Percentiles rank a stretch among this genome's conserved stretches.
Conservation (phyloP, 441 rosid species). For the Erysimum cheiri region DNA sequence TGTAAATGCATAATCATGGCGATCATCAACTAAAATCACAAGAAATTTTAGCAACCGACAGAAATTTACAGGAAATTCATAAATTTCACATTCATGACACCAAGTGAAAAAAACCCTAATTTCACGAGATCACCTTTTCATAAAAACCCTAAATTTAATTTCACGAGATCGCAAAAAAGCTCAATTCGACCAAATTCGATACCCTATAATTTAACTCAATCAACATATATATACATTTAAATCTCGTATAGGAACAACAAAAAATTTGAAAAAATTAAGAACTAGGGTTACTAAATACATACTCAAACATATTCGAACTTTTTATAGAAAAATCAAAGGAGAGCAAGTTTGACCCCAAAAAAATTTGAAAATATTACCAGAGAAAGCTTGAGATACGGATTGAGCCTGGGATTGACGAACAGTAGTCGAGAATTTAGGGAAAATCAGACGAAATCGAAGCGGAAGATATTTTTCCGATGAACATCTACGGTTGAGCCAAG, state of each 20-base stretch:
- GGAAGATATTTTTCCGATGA: slow-evolving; percentile 54
- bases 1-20: slow-evolving; percentile 5
- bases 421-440: slow-evolving; percentile 37
- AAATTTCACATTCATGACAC: background rate
- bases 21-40: slow-evolving; percentile 34
- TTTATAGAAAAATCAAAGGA: slow-evolving; percentile 7
- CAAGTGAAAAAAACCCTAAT: slow-evolving; percentile 24
- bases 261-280: slow-evolving; percentile 37
- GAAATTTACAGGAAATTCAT: background rate
- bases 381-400: slow-evolving; percentile 3
- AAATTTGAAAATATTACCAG: no score
- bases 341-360: slow-evolving; percentile 36
- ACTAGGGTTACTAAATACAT: slow-evolving; percentile 58
- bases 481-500: slow-evolving; percentile 50
- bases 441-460: slow-evolving; percentile 43
- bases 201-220: slow-evolving; percentile 33
- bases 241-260: slow-evolving; percentile 6
- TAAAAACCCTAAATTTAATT: slow-evolving; percentile 35
- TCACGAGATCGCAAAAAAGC: slow-evolving; percentile 20
- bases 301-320: slow-evolving; percentile 13
- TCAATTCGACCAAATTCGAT: slow-evolving; percentile 28
- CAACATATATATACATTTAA: slow-evolving; percentile 21
- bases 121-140: background rate
- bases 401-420: slow-evolving; percentile 22
- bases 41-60: slow-evolving; percentile 30